phyloP scores from a whole-genome alignment of 1,284 basidiomycete species.

The Boletellus deceptivus region DNA sequence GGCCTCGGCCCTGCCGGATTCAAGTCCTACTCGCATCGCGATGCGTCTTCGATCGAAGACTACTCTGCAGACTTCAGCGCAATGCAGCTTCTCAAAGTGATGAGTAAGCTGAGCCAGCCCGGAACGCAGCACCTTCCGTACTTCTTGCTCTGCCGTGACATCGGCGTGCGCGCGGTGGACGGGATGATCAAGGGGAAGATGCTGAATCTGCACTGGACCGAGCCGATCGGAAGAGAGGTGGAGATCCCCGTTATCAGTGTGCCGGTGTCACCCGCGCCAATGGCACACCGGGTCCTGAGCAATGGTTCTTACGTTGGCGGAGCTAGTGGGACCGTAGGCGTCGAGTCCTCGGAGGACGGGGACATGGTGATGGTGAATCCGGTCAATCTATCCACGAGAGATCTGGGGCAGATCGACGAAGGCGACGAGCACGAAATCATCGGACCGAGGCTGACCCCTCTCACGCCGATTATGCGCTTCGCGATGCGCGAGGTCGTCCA shows the following conservation, averaged over 20 bases:
- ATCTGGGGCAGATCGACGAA: slow-evolving; percentile 39
- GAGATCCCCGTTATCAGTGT: slow-evolving; percentile 25
- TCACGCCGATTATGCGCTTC: slow-evolving; percentile 73
- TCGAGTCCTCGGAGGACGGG: slow-evolving; percentile 42
- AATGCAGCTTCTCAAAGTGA: slow-evolving; percentile 71
- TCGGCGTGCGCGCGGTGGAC: slow-evolving; percentile 75
- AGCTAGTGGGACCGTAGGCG: slow-evolving; percentile 35
- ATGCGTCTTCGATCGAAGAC: slow-evolving; percentile 23
- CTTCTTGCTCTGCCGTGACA: slow-evolving; percentile 73
- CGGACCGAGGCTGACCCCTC: slow-evolving; percentile 69
- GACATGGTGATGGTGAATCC: slow-evolving; percentile 46
- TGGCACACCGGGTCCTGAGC: slow-evolving; percentile 30
- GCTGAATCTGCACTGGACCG: slow-evolving; percentile 74
- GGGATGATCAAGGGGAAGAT: slow-evolving; percentile 76
- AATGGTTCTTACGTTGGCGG: slow-evolving; percentile 30
- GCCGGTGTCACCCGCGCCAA: slow-evolving; percentile 26
- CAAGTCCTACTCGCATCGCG: slow-evolving; percentile 54
- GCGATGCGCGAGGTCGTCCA: slow-evolving; percentile 78
- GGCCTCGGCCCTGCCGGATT: slow-evolving; percentile 59
- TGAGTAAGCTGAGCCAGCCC: slow-evolving; percentile 65
- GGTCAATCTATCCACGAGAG: slow-evolving; percentile 31
- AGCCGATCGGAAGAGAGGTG: slow-evolving; percentile 50
- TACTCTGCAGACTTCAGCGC: slow-evolving; percentile 61
- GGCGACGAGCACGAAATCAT: slow-evolving; percentile 47
- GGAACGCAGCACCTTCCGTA: slow-evolving; percentile 64